Base-by-base conservation (phyloP, 139 green algal genomes). In the Picochlorum sp. region DNA sequence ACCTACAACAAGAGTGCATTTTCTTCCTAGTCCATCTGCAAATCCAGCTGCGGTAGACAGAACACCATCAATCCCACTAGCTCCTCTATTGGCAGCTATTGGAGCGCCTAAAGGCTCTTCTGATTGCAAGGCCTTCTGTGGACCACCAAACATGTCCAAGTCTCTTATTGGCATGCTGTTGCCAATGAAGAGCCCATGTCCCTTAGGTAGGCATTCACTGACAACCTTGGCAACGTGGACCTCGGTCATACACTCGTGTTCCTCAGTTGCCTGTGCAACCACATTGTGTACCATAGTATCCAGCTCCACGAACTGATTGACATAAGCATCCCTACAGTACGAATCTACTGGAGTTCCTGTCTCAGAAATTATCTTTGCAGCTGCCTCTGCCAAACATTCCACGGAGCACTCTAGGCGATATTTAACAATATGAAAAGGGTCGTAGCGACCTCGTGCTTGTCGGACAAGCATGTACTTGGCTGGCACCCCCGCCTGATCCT, bases 121-220 rank as follows among this genome's bases (percentile, higher is more conserved):
- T 22, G 41, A 18, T 20, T n/a, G 37, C 8, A 3, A 26, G 5
- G 26, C 13, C 50, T n/a, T 37, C 25, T 22, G 13, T 7, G 22
- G 5, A 35, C 28, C 16, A 4, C 76, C 82, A 64, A 90, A 98
- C 83, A 97, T 94, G 63, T 99, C 91, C 61, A 95, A 83, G 62
- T 99, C 93, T 0, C 93, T 70, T 50, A 99, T 96, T 31, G 93
- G 88, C 93, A 99, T 99, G 61, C 70, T 87, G 74, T 99, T 99
- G 20, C 93, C 93, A 29, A 97, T 62, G 67, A 97, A 99, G 5
- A 99, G 63, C 7, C 69, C 91, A 57, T 85, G 60, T 52, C 73
- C 73, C 33, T 32, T 52, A 3, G 71, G 71, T 28, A 81, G 55
- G 33, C 57, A 29, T 18, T 58, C 54, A 2, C 69, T 69, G 25